phyloP scores from a whole-genome alignment of 2,329 filamentous ascomycete genomes.

The Aspergillus amoenus region DNA sequence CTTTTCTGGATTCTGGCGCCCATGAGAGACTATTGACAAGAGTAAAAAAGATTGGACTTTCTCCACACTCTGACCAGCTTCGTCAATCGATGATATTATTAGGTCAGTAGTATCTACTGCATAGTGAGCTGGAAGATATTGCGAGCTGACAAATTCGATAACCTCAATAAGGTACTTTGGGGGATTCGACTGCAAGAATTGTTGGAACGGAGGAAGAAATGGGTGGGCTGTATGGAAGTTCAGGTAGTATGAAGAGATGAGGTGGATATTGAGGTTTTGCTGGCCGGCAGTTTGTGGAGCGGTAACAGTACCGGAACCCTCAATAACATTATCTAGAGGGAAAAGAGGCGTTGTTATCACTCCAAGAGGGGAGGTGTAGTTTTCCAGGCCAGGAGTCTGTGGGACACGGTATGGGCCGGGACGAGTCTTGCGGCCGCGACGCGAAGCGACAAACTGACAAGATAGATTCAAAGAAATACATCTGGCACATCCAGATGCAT shows the following conservation, averaged over 20 bases:
- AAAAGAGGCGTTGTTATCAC: too few relatives aligned
- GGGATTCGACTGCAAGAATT: not conserved
- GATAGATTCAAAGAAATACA: too few relatives aligned
- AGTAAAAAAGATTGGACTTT: not conserved
- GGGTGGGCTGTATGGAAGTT: slow-evolving; percentile 12
- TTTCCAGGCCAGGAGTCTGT: too few relatives aligned
- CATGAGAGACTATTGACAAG: not conserved
- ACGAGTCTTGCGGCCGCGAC: too few relatives aligned
- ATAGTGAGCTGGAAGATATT: slow-evolving; percentile 4
- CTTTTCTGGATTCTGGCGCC: not conserved
- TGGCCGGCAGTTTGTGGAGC: too few relatives aligned
- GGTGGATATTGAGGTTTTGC: not conserved
- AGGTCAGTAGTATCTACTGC: not conserved
- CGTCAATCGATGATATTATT: not conserved
- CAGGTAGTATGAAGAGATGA: slow-evolving; percentile 5
- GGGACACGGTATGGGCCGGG: too few relatives aligned
- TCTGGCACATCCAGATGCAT: too few relatives aligned
- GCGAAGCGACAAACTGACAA: too few relatives aligned
- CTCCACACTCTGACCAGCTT: not conserved
- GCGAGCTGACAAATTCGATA: slow-evolving; percentile 4
- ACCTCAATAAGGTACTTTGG: slow-evolving; percentile 4
- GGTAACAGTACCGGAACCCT: too few relatives aligned
- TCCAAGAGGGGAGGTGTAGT: too few relatives aligned
- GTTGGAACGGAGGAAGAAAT: slow-evolving; percentile 5
- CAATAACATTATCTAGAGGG: too few relatives aligned